Evolutionary conservation across 495 filamentous ascomycete genomes (phyloP).

Genomic region (Entonaema liquescens): DNA sequence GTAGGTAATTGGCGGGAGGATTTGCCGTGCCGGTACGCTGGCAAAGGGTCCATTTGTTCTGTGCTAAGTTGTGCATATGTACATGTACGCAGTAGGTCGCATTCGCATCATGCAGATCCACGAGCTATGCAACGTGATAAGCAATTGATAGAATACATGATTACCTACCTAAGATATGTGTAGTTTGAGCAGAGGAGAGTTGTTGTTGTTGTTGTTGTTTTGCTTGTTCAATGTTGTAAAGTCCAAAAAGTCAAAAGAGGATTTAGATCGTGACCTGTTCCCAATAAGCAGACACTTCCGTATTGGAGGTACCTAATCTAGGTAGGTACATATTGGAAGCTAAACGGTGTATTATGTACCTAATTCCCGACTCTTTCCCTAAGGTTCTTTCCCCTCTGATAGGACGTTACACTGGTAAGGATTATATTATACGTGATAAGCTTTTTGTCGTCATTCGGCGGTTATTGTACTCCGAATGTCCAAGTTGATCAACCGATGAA

Average conservation of each 20-base stretch:
- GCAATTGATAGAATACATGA: constrained; percentile 6
- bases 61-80: constrained; percentile 43
- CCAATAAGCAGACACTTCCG: background rate
- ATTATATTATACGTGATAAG: constrained; percentile 24
- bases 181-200: background rate
- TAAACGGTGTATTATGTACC: background rate
- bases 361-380: background rate
- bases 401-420: constrained; percentile 24
- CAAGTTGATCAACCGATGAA: constrained; percentile 1
- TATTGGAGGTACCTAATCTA: no score
- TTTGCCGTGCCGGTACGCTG: constrained; percentile 40
- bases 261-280: background rate
- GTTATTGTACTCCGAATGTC: constrained; percentile 38
- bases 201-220: background rate
- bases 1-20: constrained; percentile 16
- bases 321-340: no score
- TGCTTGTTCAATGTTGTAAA: no score
- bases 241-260: background rate
- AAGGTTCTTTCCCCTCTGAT: background rate
- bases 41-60: constrained; percentile 34
- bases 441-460: constrained; percentile 31
- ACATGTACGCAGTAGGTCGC: constrained; percentile 2
- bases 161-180: no score
- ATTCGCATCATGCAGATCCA: constrained; percentile 37
- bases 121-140: constrained; percentile 13